Percentiles rank a stretch among this genome's conserved stretches.
Conservation (phyloP, 2,329 filamentous ascomycete species). For the Emericellopsis cladophorae region DNA sequence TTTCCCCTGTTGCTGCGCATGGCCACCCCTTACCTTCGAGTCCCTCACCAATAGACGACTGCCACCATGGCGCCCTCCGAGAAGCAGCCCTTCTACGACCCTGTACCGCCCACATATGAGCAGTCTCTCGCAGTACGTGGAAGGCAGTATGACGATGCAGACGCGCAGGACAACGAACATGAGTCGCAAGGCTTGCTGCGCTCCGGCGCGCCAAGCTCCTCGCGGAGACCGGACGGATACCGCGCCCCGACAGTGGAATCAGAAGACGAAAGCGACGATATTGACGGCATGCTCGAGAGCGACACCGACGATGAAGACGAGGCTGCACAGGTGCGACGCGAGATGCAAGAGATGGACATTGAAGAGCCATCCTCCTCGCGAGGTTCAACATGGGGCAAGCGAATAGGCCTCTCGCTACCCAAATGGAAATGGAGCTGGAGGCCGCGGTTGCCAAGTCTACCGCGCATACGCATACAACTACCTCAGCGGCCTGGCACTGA, state of each 20-base stretch:
- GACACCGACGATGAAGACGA: conserved; percentile 33
- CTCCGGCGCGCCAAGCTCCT: conserved; percentile 25
- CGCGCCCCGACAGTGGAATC: conserved; percentile 69
- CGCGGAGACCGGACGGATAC: conserved; percentile 46
- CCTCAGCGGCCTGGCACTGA: conserved; percentile 12
- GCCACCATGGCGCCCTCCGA: conserved; percentile 17
- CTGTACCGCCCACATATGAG: conserved; percentile 29
- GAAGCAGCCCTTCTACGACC: conserved; percentile 28
- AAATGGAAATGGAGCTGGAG: conserved; percentile 44
- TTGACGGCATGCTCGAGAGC: conserved; percentile 38
- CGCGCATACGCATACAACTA: conserved; percentile 33
- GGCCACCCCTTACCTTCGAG: background rate
- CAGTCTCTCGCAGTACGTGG: conserved; percentile 24
- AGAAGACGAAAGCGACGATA: conserved; percentile 36
- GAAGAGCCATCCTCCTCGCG: conserved; percentile 42
- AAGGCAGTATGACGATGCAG: conserved; percentile 29
- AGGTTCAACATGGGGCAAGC: conserved; percentile 38
- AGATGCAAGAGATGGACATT: conserved; percentile 84
- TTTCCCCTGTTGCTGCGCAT: background rate
- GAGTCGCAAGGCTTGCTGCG: conserved; percentile 68
- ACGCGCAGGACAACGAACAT: conserved; percentile 36
- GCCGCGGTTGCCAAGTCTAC: conserved; percentile 30
- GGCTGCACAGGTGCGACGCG: conserved; percentile 57
- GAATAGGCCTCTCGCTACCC: conserved; percentile 40
- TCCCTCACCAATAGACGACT: background rate